Base-by-base conservation (phyloP, 306 rosid species). In the Gastrolobium villosum region DNA sequence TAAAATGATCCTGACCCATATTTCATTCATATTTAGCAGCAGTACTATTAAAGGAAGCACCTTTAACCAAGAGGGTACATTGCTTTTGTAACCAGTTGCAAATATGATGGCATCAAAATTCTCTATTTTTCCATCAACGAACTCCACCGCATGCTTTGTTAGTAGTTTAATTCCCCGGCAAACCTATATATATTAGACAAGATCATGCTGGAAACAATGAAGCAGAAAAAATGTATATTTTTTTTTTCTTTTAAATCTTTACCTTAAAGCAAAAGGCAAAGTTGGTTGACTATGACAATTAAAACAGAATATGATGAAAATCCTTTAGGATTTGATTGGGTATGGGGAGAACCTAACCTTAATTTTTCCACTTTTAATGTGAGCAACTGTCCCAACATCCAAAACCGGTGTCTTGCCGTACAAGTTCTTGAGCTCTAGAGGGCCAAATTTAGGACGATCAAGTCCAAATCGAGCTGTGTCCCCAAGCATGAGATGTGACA, bases 361-460 rank as follows among this genome's bases (percentile, higher is more conserved):
- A 59, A 93, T 90, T 13, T 91, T 82, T 30, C 92, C 94, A 9
- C 53, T 46, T 86, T 76, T 88, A 72, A 93, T 89, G 59, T 80
- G 81, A 30, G 88, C 87, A 10, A 93, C 84, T 11, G 98, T 91
- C 15, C 98, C 98, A 61, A 93, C 88, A 74, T 93, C 98, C 67
- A 93, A 80, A n/a, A 93, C 98, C 3, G 98, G 98, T 10, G 96
- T 93, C 72, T 91, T 93, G 32, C 94, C 98, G 9, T 82, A 70
- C 53, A 82, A 32, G 79, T 63, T 85, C 82, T 93, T 93, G 84
- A 86, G 87, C 84, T 86, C 82, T 2, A 93, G 87, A 61, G 98
- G 98, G 55, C 98, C 98, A 31, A 87, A 74, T 31, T 85, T 65
- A 3, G 98, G 98, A 48, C 98, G 96, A 72, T 64, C n/a, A 52